Base-by-base conservation (phyloP, 2,329 filamentous ascomycete genomes). In the Cadophora gregata region DNA sequence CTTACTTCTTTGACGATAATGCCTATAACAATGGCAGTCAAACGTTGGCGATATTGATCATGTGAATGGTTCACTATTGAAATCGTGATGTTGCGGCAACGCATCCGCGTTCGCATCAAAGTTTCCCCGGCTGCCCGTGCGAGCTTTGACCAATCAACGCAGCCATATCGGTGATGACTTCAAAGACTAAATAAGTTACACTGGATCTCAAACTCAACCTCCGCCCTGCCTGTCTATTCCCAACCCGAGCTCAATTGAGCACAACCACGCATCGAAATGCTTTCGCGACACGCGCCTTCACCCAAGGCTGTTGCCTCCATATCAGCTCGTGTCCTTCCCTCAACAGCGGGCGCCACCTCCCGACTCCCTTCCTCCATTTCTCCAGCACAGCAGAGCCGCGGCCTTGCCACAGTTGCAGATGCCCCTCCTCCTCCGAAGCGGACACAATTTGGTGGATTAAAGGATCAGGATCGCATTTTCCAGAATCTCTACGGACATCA, bases 381-480 rank as follows among this genome's bases (percentile, higher is more conserved):
- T 79, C 76, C 80, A 82, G 59, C 71, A 73, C 81, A 83, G 74
- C 86, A 88, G 78, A 81, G 80, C 77, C 90, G 95, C 79, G 86
- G 86, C 74, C 91, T 97, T 82, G 92, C 92, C 76, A 93, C 92
- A 69, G 91, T 93, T 74, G 89, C 92, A 79, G 91, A 94, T 80
- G 85, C 84, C 75, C 81, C 86, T 70, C 85, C 90, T 79, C 85
- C 77, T 79, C 85, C 86, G 61, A 90, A 91, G 80, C 81, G 83
- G 76, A 88, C 87, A 74, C 86, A 87, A 72, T 92, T 96, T 81
- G 93, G 96, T 76, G 93, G 93, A 66, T 86, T 99, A 75, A 92
- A 89, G 82, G 96, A 99, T 80, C 93, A 98, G 84, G 96, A 99
- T 83, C 90, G 96, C 76, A 99, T 99, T 82, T 99, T 99, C 83